Conservation (phyloP, 2,329 filamentous ascomycete species). For the Penicillium aurantiogriseum region DNA sequence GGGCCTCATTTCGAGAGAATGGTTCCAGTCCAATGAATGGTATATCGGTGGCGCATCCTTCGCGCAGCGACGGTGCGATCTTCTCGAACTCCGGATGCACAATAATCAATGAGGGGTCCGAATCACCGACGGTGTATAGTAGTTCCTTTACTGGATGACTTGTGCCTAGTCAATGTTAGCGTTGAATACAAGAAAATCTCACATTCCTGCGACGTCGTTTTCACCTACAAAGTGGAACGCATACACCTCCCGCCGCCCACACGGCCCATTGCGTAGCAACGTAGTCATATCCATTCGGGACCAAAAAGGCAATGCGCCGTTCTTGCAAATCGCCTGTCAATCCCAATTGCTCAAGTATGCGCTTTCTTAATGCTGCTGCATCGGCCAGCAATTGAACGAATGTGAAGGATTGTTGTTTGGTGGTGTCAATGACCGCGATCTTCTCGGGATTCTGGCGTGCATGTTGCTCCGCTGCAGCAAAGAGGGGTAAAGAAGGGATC, state of each 20-base stretch:
- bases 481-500: slow-evolving; percentile 42
- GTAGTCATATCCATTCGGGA: slow-evolving; percentile 45
- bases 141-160: slow-evolving; percentile 44
- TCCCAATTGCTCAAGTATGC: slow-evolving; percentile 34
- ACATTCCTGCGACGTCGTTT: not conserved
- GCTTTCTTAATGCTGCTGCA: slow-evolving; percentile 36
- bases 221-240: slow-evolving; percentile 45
- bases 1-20: slow-evolving; percentile 19
- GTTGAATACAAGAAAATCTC: not conserved
- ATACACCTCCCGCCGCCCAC: slow-evolving; percentile 46
- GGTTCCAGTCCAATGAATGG: slow-evolving; percentile 34
- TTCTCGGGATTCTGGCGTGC: slow-evolving; percentile 35
- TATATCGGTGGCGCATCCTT: slow-evolving; percentile 28
- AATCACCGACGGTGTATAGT: slow-evolving; percentile 44
- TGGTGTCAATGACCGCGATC: slow-evolving; percentile 40
- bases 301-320: slow-evolving; percentile 40
- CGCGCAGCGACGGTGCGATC: slow-evolving; percentile 32
- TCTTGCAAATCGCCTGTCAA: slow-evolving; percentile 37
- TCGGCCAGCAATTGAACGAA: slow-evolving; percentile 43
- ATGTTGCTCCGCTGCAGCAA: slow-evolving; percentile 38
- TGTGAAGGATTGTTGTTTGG: slow-evolving; percentile 42
- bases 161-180: slow-evolving; percentile 32
- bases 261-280: slow-evolving; percentile 45
- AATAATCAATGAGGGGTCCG: slow-evolving; percentile 43
- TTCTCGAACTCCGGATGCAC: slow-evolving; percentile 42